Percentiles rank a stretch among this genome's conserved stretches.
Conservation (phyloP, 768 basidiomycete genomes). For the Bullera alba region DNA sequence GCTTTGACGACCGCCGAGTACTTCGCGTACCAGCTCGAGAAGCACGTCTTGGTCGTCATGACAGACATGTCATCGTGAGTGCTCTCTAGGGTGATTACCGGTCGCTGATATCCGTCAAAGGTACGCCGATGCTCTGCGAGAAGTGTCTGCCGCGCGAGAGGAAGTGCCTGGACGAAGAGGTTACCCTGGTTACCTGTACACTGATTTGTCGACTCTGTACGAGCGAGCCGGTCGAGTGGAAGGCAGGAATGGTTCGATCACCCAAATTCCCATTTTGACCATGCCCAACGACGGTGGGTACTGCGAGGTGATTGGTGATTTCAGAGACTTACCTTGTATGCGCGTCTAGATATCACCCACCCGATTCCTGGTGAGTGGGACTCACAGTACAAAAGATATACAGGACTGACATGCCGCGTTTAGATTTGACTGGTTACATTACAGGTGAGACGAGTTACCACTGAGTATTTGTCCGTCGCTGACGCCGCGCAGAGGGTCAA, state of each 20-base stretch:
- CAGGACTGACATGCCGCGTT: constrained; percentile 12
- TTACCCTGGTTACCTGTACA: constrained; percentile 71
- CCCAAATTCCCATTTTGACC: constrained; percentile 97
- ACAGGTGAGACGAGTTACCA: constrained; percentile 16
- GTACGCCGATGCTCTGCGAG: constrained; percentile 39
- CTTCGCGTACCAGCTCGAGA: constrained; percentile 98
- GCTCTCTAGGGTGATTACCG: constrained; percentile 57
- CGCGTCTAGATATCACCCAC: constrained; percentile 86
- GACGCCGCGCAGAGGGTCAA: constrained; percentile 76
- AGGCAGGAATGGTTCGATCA: constrained; percentile 97
- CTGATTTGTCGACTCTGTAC: constrained; percentile 97
- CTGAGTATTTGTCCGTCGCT: background rate
- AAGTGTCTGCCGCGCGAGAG: constrained; percentile 97
- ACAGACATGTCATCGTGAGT: constrained; percentile 70
- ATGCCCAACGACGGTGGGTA: constrained; percentile 98
- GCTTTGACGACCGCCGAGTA: constrained; percentile 98
- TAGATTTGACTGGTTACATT: constrained; percentile 99
- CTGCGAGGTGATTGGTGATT: background rate
- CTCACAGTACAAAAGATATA: too few relatives aligned
- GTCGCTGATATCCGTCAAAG: constrained; percentile 4
- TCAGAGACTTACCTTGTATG: background rate
- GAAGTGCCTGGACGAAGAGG: constrained; percentile 99
- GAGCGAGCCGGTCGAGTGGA: constrained; percentile 97
- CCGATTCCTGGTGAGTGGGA: constrained; percentile 94
- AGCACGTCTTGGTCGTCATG: constrained; percentile 97